Base-by-base conservation (phyloP, 768 basidiomycete genomes). In the Chalciporus piperatus region DNA sequence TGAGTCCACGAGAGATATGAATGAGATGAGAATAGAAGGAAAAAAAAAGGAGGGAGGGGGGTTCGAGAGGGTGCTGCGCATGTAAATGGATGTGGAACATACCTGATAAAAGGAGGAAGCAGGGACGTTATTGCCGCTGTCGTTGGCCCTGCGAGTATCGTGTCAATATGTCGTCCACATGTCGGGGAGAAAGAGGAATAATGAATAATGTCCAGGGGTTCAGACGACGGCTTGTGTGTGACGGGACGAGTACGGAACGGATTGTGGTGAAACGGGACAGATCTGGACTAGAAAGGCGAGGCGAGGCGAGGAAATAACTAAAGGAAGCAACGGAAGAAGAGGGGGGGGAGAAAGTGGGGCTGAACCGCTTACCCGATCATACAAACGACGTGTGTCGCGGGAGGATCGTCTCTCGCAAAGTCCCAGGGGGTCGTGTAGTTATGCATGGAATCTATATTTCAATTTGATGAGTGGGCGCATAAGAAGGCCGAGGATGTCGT, bases 381-480 rank as follows among this genome's bases (percentile, higher is more conserved):
- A n/a, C 81, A 76, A 3, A 83, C 74, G 48, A 82, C 60, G 52
- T 82, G 79, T 2, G 79, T 80, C 6, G 79, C 64, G 0, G 68
- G 52, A 9, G 79, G 78, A 3, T 62, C 57, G 54, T 84, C 80
- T 3, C 72, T 67, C 4, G 61, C 52, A 57, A 84, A 82, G 55
- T 82, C 59, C 80, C 81, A 83, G 3, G 78, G 75, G 1, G 81
- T 83, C 4, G 80, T 83, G 64, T 70, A 82, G 61, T 83, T 82
- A 65, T 83, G 81, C 58, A 43, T 13, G 27, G 42, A 14, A 32
- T 81, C 77, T 14, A 35, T 16, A 16, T 35, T 4, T 30, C 13
- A 11, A 32, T 32, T 32, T 10, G 11, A 10, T 14, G n/a, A n/a
- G 16, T 37, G 35, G 35, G 35, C n/a, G 35, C 35, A 37, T 37